These are phyloP conservation scores for Talaromyces islandicus DNA, from an alignment of 2,329 filamentous ascomycete genomes.

Conservation along the genomic window DNA sequence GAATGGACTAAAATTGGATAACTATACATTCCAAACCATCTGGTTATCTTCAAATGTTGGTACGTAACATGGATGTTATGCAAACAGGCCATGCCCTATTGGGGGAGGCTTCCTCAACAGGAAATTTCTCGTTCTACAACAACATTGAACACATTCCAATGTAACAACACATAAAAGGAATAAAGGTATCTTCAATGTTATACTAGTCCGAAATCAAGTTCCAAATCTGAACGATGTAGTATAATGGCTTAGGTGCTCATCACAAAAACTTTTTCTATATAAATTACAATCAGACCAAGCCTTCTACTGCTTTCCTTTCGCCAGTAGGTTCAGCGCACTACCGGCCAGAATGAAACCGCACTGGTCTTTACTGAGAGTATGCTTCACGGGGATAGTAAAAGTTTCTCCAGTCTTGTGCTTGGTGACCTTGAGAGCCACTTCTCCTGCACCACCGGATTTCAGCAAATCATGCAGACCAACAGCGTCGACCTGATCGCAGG, in stretches of 20 bases:
- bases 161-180: neutral
- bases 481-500: conserved; percentile 77
- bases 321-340: conserved; percentile 85
- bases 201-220: neutral
- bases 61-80: neutral
- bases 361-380: conserved; percentile 85
- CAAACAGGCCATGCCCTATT: neutral
- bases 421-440: conserved; percentile 62
- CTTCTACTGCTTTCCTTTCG: conserved; percentile 49
- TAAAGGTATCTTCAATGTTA: neutral
- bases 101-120: neutral
- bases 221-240: neutral
- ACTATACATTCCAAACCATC: neutral
- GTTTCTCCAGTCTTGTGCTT: conserved; percentile 59
- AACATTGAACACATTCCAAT: neutral
- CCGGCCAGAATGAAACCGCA: conserved; percentile 87
- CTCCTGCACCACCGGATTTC: conserved; percentile 69
- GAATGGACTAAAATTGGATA: neutral
- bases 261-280: neutral
- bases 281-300: neutral
- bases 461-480: conserved; percentile 80
- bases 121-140: neutral
- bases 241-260: neutral
- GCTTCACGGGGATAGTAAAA: conserved; percentile 69
- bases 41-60: neutral